Evolutionary conservation across 495 filamentous ascomycete species (phyloP).

Genomic region (Echria macrotheca): DNA sequence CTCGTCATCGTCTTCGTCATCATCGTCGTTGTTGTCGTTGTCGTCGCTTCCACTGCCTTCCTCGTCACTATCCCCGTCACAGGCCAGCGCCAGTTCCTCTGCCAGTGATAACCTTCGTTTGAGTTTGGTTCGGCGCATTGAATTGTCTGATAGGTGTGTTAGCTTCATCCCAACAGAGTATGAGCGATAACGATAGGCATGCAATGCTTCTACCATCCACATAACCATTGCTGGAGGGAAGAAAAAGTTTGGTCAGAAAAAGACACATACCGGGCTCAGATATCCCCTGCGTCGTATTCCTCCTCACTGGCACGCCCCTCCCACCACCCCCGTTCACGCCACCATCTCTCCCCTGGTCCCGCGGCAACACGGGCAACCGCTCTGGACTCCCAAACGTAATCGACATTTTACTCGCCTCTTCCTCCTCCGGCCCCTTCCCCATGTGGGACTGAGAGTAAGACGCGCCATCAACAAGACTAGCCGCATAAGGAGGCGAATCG

Average conservation of each 20-base stretch:
- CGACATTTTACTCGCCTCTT: too few relatives aligned
- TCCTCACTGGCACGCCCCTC: not conserved
- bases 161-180: too few relatives aligned
- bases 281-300: slow-evolving; percentile 13
- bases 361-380: not conserved
- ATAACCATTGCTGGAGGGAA: too few relatives aligned
- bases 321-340: not conserved
- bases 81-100: slow-evolving; percentile 11
- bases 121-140: not conserved
- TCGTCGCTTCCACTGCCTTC: not conserved
- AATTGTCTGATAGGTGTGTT: too few relatives aligned
- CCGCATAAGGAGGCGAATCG: slow-evolving; percentile 8
- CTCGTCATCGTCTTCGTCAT: not conserved
- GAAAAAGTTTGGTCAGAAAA: not conserved
- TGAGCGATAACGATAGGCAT: too few relatives aligned
- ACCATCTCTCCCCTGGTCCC: not conserved
- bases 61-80: not conserved
- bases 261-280: not conserved
- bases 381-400: slow-evolving; percentile 1
- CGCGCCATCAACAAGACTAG: not conserved
- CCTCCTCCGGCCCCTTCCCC: too few relatives aligned
- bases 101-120: slow-evolving; percentile 15
- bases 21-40: not conserved
- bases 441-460: too few relatives aligned
- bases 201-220: not conserved